A percentile compares a stretch with the other conserved stretches of the same genome.
phyloP scores from a whole-genome alignment of 805 yeast genomes.

The Nakazawaea molendinolei region DNA sequence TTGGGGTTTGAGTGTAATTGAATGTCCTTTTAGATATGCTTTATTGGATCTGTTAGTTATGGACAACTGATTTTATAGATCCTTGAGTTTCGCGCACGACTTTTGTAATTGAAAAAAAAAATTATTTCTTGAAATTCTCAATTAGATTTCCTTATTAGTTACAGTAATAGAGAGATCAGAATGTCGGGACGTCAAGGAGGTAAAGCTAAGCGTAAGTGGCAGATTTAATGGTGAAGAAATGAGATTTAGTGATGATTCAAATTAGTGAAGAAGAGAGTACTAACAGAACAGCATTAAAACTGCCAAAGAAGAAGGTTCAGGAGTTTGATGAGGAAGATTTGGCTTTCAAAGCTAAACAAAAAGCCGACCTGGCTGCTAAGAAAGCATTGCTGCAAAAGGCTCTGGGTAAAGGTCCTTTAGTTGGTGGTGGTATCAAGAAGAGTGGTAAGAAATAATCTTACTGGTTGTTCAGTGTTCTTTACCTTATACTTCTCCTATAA shows the following conservation, averaged over 20 bases:
- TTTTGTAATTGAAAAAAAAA: no score
- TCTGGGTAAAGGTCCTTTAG: constrained; percentile 83
- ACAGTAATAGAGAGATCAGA: neutral
- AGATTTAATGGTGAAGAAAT: no score
- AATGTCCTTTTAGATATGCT: no score
- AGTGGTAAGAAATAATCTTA: constrained; percentile 46
- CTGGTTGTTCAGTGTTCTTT: no score
- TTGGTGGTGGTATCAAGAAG: constrained; percentile 95
- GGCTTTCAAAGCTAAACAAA: constrained; percentile 90
- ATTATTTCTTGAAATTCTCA: no score
- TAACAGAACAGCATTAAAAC: constrained; percentile 47
- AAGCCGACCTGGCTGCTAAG: constrained; percentile 89
- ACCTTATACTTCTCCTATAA: no score
- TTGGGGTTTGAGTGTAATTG: no score
- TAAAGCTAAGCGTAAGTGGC: constrained; percentile 75
- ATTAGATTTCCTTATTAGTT: neutral
- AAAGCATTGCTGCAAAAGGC: constrained; percentile 87
- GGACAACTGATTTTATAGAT: no score
- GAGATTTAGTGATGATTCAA: no score
- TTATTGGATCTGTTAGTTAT: no score
- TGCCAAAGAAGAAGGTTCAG: constrained; percentile 73
- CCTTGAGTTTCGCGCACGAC: no score
- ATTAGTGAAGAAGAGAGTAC: neutral
- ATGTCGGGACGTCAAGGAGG: constrained; percentile 99
- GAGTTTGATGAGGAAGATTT: constrained; percentile 80